These are phyloP conservation scores for Gracilariopsis chorda DNA, from an alignment of 23 red algal species.

Conservation along the genomic window DNA sequence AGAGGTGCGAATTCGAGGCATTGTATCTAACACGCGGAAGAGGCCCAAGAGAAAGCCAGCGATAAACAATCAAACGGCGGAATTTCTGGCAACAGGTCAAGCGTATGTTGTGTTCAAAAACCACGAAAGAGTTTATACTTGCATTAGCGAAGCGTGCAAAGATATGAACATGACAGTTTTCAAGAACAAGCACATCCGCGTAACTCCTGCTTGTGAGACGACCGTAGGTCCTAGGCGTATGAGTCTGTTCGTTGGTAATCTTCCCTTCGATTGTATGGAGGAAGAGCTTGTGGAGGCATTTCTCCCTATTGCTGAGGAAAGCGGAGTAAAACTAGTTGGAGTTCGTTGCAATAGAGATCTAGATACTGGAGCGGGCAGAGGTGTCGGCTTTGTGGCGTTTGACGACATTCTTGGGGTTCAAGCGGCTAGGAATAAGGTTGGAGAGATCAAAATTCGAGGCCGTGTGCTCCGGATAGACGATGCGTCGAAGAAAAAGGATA, in stretches of 20 bases:
- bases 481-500: constrained; percentile 43
- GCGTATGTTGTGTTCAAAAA: constrained; percentile 82
- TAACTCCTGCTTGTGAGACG: constrained; percentile 15
- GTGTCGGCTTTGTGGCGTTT: constrained; percentile 54
- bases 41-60: constrained; percentile 68
- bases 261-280: constrained; percentile 87
- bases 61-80: constrained; percentile 9
- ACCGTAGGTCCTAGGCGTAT: not conserved
- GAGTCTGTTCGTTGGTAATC: constrained; percentile 89
- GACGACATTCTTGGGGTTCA: constrained; percentile 24
- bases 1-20: constrained; percentile 66
- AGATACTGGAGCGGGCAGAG: constrained; percentile 41
- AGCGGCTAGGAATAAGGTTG: constrained; percentile 7
- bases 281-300: constrained; percentile 68
- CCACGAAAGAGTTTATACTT: constrained; percentile 11
- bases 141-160: not conserved
- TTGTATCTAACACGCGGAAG: constrained; percentile 48
- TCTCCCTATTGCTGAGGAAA: not conserved
- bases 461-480: constrained; percentile 37
- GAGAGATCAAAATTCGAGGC: constrained; percentile 40
- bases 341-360: constrained; percentile 45
- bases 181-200: constrained; percentile 52
- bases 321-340: not conserved
- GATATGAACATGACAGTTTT: constrained; percentile 44
- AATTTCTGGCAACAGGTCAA: constrained; percentile 26